Evolutionary conservation across 2,329 filamentous ascomycete species (phyloP).

Genomic region (Neopestalotiopsis rosae): DNA sequence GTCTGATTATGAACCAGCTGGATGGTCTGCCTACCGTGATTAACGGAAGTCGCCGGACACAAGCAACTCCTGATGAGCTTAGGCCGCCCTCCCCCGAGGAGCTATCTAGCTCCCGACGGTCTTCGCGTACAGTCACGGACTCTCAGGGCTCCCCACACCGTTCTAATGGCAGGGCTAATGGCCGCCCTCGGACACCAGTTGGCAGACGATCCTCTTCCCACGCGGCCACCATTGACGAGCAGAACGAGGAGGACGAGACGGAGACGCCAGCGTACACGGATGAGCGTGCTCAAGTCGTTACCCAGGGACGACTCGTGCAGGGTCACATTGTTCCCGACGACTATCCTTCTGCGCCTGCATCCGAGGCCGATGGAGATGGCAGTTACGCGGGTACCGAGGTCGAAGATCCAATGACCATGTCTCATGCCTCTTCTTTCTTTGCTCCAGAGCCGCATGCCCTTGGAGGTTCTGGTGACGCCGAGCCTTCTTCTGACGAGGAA

Average conservation of each 20-base stretch:
- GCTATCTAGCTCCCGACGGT: slow-evolving; percentile 31
- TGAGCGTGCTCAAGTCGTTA: slow-evolving; percentile 84
- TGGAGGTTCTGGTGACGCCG: slow-evolving; percentile 84
- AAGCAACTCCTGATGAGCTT: slow-evolving; percentile 29
- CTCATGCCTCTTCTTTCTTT: slow-evolving; percentile 81
- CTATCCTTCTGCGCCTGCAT: slow-evolving; percentile 78
- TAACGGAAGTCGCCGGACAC: slow-evolving; percentile 31
- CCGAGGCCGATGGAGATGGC: slow-evolving; percentile 66
- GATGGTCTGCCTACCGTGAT: slow-evolving; percentile 52
- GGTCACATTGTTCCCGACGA: slow-evolving; percentile 96
- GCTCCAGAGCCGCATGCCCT: slow-evolving; percentile 73
- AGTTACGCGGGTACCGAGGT: slow-evolving; percentile 51
- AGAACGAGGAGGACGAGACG: slow-evolving; percentile 41
- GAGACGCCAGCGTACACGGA: slow-evolving; percentile 69
- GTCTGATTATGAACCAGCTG: slow-evolving; percentile 75
- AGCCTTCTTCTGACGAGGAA: slow-evolving; percentile 86
- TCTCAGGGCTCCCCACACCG: slow-evolving; percentile 50
- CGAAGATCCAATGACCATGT: slow-evolving; percentile 84
- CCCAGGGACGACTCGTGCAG: slow-evolving; percentile 87
- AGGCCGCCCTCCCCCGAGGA: slow-evolving; percentile 29
- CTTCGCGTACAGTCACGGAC: slow-evolving; percentile 41
- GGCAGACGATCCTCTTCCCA: slow-evolving; percentile 39
- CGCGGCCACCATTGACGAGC: slow-evolving; percentile 41
- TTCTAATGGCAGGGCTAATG: slow-evolving; percentile 36
- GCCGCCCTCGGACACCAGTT: slow-evolving; percentile 33